Base-by-base conservation (phyloP, 345 rosid species). In the Acer saccharum region DNA sequence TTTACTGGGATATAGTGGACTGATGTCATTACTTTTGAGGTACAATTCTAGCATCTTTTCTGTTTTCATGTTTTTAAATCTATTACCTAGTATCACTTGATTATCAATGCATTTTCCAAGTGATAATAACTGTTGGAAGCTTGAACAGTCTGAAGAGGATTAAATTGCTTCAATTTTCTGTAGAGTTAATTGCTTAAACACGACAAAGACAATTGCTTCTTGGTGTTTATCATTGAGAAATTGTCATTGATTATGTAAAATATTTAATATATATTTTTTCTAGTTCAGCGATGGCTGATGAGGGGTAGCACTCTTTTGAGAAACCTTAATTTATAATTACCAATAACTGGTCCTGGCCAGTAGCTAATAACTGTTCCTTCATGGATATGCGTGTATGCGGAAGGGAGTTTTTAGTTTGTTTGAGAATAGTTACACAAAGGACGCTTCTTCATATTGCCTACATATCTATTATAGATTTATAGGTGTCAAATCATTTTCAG, bases 1-100 rank as follows among this genome's bases (percentile, higher is more conserved):
- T 52, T 64, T 93, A 14, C 91, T 95, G 74, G 99, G 99, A 78
- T 95, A 93, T 83, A 95, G 97, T 76, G 99, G 99, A 67, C 82
- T 92, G 57, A 90, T 90, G 97, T 88, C 94, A 17, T 48, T 92
- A 52, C 65, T 90, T 76, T 81, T 89, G 84, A 85, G 94, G 95
- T 93, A 87, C 60, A 76, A 46, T 44, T 50, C 65, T 69, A 29
- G 27, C 64, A 54, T 57, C 52, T 77, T 29, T 74, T 18, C 62
- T 10, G 1, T 20, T 76, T 61, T 41, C 1, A 12, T 71, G 12
- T 62, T 63, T 71, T 39, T 17, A 21, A 63, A 21, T 50, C 2
- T 68, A n/a, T 52, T 72, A 18, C 32, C 41, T 39, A 14, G 52
- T 27, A 35, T 75, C 35, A 52, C 66, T 23, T 72, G 29, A 69